These are phyloP conservation scores for Aurantiochytrium sp. DNA, from an alignment of 108 stramenopile genomes.

Conservation along the genomic window DNA sequence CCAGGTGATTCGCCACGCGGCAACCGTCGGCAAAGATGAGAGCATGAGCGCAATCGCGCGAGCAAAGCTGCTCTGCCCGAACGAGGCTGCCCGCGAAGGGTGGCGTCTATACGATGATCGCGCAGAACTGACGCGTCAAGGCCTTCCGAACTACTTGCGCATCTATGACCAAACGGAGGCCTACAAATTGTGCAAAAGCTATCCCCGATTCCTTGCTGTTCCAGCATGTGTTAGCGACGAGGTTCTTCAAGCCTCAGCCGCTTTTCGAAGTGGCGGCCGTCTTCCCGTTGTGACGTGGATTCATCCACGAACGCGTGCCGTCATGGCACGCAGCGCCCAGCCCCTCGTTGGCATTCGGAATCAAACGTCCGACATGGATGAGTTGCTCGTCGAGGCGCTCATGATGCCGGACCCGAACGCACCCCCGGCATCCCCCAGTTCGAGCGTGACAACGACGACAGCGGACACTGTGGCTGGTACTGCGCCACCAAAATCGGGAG, in stretches of 20 bases:
- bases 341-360: constrained; percentile 31
- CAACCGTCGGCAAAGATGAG: not conserved
- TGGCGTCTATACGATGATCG: not conserved
- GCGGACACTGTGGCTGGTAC: not conserved
- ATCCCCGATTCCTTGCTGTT: not conserved
- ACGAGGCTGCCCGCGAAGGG: not conserved
- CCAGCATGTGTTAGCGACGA: not conserved
- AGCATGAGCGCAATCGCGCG: not conserved
- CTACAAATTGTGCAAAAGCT: not conserved
- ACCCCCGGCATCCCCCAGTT: constrained; percentile 11
- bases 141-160: not conserved
- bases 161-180: not conserved
- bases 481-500: not conserved
- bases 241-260: not conserved
- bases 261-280: constrained; percentile 31
- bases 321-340: constrained; percentile 37
- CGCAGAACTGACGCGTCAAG: not conserved
- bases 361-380: constrained; percentile 19
- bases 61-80: not conserved
- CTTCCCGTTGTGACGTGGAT: constrained; percentile 43
- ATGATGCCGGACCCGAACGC: not conserved
- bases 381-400: not conserved
- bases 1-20: not conserved
- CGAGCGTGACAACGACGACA: not conserved
- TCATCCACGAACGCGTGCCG: constrained; percentile 36